phyloP scores from a whole-genome alignment of 352 stramenopile species.

The Thraustochytrium sp. region DNA sequence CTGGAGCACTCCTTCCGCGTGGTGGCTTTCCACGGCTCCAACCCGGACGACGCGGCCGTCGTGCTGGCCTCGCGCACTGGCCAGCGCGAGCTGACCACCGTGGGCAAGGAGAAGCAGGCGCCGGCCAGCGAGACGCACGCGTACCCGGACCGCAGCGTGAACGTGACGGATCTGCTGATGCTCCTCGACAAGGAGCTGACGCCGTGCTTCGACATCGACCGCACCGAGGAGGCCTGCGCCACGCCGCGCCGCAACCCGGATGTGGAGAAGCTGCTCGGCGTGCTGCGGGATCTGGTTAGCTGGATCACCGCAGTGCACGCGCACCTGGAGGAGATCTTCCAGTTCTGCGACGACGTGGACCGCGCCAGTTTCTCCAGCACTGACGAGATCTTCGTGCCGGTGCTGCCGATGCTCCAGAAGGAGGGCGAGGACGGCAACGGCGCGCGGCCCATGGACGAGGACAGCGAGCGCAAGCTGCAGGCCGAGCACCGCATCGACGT shows the following conservation, averaged over 20 bases:
- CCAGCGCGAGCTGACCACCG: neutral
- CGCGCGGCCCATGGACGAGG: neutral
- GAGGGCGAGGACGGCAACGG: neutral
- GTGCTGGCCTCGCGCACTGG: neutral
- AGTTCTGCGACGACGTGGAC: neutral
- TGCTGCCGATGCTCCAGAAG: neutral
- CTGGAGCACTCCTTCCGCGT: neutral
- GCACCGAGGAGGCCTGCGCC: neutral
- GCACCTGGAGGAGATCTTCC: neutral
- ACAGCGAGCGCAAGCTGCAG: neutral
- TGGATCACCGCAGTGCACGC: neutral
- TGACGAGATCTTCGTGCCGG: neutral
- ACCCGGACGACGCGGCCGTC: neutral
- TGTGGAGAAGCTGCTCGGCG: slow-evolving; percentile 9
- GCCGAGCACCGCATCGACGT: neutral
- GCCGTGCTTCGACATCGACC: slow-evolving; percentile 33
- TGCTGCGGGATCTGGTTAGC: neutral
- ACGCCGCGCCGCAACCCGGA: slow-evolving; percentile 42
- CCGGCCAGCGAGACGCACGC: neutral
- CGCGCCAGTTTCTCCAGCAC: neutral
- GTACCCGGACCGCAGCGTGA: neutral
- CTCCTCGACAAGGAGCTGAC: neutral
- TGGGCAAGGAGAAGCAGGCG: neutral
- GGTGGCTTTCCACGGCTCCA: neutral
- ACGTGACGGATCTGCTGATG: neutral